phyloP scores from a whole-genome alignment of 208 protist genomes.

The Leishmania tropica region DNA sequence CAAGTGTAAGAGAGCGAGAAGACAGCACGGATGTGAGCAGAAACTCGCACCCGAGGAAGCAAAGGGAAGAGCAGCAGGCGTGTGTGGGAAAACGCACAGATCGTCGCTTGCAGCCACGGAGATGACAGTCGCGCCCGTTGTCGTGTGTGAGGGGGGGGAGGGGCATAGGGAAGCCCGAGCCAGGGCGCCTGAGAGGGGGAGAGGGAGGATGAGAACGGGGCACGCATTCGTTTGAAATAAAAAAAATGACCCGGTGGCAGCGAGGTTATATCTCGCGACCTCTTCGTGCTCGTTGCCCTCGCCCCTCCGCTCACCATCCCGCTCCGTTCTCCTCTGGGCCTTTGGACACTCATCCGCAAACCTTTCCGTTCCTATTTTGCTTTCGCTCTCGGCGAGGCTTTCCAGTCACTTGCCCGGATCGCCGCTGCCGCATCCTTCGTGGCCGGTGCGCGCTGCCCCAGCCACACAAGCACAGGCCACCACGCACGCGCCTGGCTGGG shows the following conservation, averaged over 20 bases:
- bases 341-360: not conserved
- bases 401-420: not conserved
- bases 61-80: not conserved
- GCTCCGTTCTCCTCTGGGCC: not conserved
- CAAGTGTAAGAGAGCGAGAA: not conserved
- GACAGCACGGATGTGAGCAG: not conserved
- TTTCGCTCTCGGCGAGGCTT: not conserved
- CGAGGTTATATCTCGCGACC: too few species aligned
- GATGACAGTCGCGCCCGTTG: too few species aligned
- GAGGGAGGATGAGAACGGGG: not conserved
- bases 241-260: too few species aligned
- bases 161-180: not conserved
- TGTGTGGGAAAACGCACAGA: not conserved
- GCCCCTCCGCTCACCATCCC: not conserved
- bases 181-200: too few species aligned
- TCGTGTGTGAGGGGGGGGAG: too few species aligned
- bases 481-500: too few species aligned
- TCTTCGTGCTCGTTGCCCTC: not conserved
- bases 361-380: not conserved
- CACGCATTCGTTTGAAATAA: too few species aligned
- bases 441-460: not conserved
- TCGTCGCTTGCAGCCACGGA: not conserved
- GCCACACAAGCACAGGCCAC: not conserved
- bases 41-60: not conserved
- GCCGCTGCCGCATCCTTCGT: not conserved